phyloP scores from a whole-genome alignment of 1,284 basidiomycete genomes.

The Sphagnurus paluster region DNA sequence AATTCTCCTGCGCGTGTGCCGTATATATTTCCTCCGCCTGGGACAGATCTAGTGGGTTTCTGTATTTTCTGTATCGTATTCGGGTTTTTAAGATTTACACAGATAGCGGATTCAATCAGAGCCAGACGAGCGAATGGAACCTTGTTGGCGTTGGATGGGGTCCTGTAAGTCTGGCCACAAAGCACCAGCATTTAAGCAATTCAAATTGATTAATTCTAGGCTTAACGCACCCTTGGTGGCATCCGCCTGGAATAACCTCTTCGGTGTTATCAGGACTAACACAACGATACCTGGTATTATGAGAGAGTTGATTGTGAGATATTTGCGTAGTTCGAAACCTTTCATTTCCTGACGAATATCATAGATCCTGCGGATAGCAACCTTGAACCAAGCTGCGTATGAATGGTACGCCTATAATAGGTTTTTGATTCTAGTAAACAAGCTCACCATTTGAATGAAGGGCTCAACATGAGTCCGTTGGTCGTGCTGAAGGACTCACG shows the following conservation, averaged over 20 bases:
- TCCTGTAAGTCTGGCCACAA: slow-evolving; percentile 25
- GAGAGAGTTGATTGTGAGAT: slow-evolving; percentile 31
- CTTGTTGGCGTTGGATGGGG: slow-evolving; percentile 34
- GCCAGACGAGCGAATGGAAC: slow-evolving; percentile 30
- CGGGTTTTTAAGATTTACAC: not conserved
- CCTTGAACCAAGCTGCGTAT: slow-evolving; percentile 29
- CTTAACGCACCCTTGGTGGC: slow-evolving; percentile 34
- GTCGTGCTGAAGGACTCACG: slow-evolving; percentile 38
- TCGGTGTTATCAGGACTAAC: slow-evolving; percentile 31
- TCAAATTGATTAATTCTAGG: slow-evolving; percentile 18
- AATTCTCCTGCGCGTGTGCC: slow-evolving; percentile 35
- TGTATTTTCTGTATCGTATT: not conserved
- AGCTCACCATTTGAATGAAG: slow-evolving; percentile 22
- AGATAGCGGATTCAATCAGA: slow-evolving; percentile 36
- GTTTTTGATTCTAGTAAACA: not conserved
- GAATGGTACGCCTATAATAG: slow-evolving; percentile 24
- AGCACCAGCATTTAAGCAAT: not conserved
- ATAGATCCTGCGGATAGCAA: slow-evolving; percentile 30
- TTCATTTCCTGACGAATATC: not conserved
- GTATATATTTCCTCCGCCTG: slow-evolving; percentile 36
- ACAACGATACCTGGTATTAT: slow-evolving; percentile 30
- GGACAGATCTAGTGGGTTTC: slow-evolving; percentile 28
- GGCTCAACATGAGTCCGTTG: slow-evolving; percentile 43
- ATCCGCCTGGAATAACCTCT: slow-evolving; percentile 30
- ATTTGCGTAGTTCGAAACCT: not conserved